phyloP scores from a whole-genome alignment of 106 monocot genomes.

The Agapanthus africanus region DNA sequence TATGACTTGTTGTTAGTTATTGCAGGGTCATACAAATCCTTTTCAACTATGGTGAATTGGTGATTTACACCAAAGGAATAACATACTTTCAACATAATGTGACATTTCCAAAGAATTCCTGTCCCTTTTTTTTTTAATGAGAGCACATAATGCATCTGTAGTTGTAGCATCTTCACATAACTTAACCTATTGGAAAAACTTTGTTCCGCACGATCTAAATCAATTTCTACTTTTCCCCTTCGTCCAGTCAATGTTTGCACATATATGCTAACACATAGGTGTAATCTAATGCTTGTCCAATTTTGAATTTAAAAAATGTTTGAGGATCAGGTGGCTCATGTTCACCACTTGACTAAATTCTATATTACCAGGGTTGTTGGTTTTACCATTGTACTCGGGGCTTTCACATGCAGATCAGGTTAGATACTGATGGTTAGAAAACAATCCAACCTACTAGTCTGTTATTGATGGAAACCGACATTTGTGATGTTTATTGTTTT shows the following conservation, averaged over 20 bases:
- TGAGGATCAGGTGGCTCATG: background rate
- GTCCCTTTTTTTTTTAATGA: background rate
- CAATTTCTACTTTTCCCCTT: background rate
- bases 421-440: background rate
- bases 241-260: background rate
- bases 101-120: background rate
- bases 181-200: background rate
- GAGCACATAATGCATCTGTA: background rate
- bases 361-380: slow-evolving; percentile 49
- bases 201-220: background rate
- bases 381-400: slow-evolving; percentile 87
- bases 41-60: background rate
- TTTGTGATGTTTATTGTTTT: slow-evolving; percentile 12
- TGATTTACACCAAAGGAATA: background rate
- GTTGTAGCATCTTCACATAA: background rate
- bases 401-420: slow-evolving; percentile 91
- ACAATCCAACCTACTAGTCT: background rate
- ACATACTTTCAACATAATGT: background rate
- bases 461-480: background rate
- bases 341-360: background rate
- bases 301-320: background rate
- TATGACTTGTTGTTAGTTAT: background rate
- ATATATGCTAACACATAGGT: background rate
- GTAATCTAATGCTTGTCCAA: background rate
- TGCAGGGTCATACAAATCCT: background rate